Base-by-base conservation (phyloP, 768 basidiomycete genomes). In the Clathrus columnatus region DNA sequence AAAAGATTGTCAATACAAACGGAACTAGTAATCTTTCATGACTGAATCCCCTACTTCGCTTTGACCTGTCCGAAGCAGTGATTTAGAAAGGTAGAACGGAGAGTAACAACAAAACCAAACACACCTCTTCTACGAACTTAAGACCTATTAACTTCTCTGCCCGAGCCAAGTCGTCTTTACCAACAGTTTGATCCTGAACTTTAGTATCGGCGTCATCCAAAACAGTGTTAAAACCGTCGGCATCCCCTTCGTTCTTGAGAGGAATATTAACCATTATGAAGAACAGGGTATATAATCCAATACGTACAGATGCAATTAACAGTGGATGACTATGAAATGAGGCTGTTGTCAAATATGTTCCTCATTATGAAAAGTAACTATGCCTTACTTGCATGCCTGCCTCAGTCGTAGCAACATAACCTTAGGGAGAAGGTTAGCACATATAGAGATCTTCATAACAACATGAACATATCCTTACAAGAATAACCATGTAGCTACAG, bases 391-490 rank as follows among this genome's bases (percentile, higher is more conserved):
- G 62, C 84, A 86, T 0, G 89, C 69, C 62, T 89, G 87, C 4
- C 87, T 75, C 41, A 91, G 70, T 5, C 87, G 82, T 29, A 90
- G 73, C 18, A 91, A 84, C 77, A 90, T 75, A 21, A 87, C 81
- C 73, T 84, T 61, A 26, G 23, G 4, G 30, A 50, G 47, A 16
- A 21, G 6, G 24, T 41, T 30, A 28, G 46, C n/a, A 16, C 41
- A 18, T 6, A 14, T 32, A 48, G 36, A 11, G n/a, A 36, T n/a
- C 36, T 36, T 36, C n/a, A 14, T 8, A 7, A 14, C 41, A 42
- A 26, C 46, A 54, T 6, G 27, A 28, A 21, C 54, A 66, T 21
- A 6, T 20, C 36, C 32, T 27, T 60, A 79, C 77, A 52, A 82
- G 66, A 32, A 81, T 71, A 4, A 62, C 69, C 1, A 75, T 66